Percentiles rank a stretch among this genome's conserved stretches.
Conservation (phyloP, 140 eudicot genomes). For the Erigeron philadelphicus region DNA sequence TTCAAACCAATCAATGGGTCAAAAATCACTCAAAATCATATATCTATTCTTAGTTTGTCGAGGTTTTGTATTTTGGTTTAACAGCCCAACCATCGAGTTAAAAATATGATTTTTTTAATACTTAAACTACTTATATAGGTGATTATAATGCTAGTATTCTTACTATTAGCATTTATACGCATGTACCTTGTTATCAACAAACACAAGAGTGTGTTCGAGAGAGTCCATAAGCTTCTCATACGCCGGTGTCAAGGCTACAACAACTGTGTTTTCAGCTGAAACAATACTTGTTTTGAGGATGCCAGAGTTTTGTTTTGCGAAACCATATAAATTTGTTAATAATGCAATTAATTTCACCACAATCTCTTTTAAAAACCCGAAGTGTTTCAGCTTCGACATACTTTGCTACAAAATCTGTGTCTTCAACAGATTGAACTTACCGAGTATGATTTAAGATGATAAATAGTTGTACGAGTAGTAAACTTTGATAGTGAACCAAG, state of each 20-base stretch:
- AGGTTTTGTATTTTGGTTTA: no score
- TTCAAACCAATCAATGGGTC: no score
- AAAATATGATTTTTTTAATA: no score
- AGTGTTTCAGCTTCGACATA: conserved; percentile 41
- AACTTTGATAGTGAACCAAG: not conserved
- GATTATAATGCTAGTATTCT: no score
- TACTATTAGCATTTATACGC: no score
- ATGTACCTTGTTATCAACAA: conserved; percentile 60
- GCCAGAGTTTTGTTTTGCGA: conserved; percentile 50
- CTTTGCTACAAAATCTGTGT: conserved; percentile 19
- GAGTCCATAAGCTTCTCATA: conserved; percentile 40
- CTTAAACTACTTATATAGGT: no score
- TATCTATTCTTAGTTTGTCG: no score
- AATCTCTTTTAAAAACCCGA: conserved; percentile 47
- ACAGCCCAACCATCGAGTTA: no score
- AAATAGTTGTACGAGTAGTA: not conserved
- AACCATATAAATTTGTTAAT: conserved; percentile 38
- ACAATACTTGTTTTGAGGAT: conserved; percentile 38
- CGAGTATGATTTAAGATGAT: not conserved
- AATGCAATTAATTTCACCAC: conserved; percentile 30
- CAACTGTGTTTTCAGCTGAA: conserved; percentile 40
- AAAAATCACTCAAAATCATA: no score
- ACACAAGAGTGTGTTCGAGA: conserved; percentile 37
- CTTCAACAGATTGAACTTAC: conserved; percentile 16
- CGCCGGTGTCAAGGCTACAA: conserved; percentile 40